Conservation (phyloP, 345 rosid genomes). For the Citrus mangshanensis region DNA sequence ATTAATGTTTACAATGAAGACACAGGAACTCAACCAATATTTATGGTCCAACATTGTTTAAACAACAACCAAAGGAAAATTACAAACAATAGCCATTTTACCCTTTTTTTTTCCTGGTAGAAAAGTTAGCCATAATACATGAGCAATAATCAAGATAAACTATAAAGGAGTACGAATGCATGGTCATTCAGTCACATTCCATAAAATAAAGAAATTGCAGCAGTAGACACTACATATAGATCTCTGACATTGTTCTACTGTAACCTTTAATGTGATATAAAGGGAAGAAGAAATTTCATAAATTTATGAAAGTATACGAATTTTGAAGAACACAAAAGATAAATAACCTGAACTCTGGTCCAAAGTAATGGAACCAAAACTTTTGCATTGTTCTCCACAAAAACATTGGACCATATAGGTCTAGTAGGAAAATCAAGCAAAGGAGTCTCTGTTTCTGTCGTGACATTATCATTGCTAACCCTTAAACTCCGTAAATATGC, state of each 20-base stretch:
- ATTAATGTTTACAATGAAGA: not conserved
- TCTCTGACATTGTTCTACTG: not conserved
- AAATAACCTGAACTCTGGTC: slow-evolving; percentile 92
- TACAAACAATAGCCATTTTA: not conserved
- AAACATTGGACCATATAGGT: slow-evolving; percentile 86
- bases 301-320: slow-evolving; percentile 8
- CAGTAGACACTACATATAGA: not conserved
- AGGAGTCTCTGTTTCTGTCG: slow-evolving; percentile 94
- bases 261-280: not conserved
- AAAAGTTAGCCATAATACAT: not conserved
- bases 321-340: slow-evolving; percentile 9
- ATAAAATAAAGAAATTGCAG: slow-evolving; percentile 1
- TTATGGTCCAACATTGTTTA: not conserved
- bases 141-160: slow-evolving; percentile 4
- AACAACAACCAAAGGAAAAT: not conserved
- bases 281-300: not conserved
- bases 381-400: slow-evolving; percentile 88
- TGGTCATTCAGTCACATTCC: not conserved
- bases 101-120: not conserved
- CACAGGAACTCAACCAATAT: not conserved
- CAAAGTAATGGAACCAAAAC: slow-evolving; percentile 93
- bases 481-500: slow-evolving; percentile 78
- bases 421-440: slow-evolving; percentile 84
- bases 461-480: slow-evolving; percentile 78
- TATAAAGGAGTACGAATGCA: not conserved